Evolutionary conservation across 2,329 filamentous ascomycete species (phyloP), one percentile per base, ranked within the genome.

Genomic region (Claviceps monticola): DNA sequence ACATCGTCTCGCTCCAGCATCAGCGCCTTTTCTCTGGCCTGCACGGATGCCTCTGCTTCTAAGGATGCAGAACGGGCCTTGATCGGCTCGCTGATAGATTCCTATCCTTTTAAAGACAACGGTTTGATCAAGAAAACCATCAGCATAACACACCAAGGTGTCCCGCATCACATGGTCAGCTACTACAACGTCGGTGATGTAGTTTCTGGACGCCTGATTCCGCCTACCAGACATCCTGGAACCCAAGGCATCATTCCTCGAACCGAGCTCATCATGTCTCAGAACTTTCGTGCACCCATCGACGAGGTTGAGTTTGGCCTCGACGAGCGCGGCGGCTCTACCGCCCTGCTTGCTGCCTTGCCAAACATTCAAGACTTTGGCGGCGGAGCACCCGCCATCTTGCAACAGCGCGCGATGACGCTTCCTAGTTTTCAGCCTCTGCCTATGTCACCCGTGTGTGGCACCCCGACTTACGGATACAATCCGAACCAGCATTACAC

Each of bases 51-150:
- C 14, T 42, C 43, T 16, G 26, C 39, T 2, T 36, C 53, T 44
- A 64, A 59, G 41, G 72, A 68, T 1, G 50, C 60, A 0, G 65
- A 71, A 44, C 62, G 73, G 51, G 61, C 67, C 1, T 61, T 90
- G 50, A 82, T 93, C 45, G 90, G 89, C 5, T 94, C 88, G 1
- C 73, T 95, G 13, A 79, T 91, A n/a, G 89, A 95, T 67, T 89
- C 85, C 0, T 95, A 95, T 60, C 80, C 82, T 36, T 95, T 95
- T 75, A 93, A 93, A 61, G 74, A 81, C 14, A 78, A 81, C 1
- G 89, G 90, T 0, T 69, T 96, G 42, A 79, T 95, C 56, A 96
- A 96, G 75, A 95, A 95, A 73, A 95, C 89, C 0, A 89, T 95
- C 67, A 91, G 84, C 59, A 80, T 95, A 41, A 81, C 78, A 2